Evolutionary conservation across 2,329 filamentous ascomycete species (phyloP).

Genomic region (Exophiala oligosperma): DNA sequence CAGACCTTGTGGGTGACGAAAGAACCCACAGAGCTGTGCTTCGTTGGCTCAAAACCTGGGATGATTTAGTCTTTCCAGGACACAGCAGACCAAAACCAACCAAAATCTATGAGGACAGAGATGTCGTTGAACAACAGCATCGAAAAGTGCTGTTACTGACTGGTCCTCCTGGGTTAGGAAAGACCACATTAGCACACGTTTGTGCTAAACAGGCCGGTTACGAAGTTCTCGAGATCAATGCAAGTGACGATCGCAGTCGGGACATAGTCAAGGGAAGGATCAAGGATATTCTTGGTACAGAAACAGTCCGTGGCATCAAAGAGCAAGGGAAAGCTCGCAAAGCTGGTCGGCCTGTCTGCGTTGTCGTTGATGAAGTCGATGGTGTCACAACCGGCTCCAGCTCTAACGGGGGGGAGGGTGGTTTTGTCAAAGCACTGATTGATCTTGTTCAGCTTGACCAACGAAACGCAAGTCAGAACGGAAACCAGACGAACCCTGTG

Average conservation of each 20-base stretch:
- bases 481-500: conserved; percentile 6
- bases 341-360: conserved; percentile 81
- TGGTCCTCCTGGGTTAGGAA: conserved; percentile 88
- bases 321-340: conserved; percentile 60
- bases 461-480: conserved; percentile 61
- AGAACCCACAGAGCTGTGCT: conserved; percentile 87
- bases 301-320: conserved; percentile 75
- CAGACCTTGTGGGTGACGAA: conserved; percentile 92
- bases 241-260: conserved; percentile 88
- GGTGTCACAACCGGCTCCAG: conserved; percentile 83
- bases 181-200: conserved; percentile 94
- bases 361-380: conserved; percentile 95
- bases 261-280: conserved; percentile 91
- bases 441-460: conserved; percentile 86
- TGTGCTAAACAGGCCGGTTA: conserved; percentile 95
- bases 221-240: conserved; percentile 95
- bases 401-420: conserved; percentile 75
- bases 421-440: conserved; percentile 92
- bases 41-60: conserved; percentile 93
- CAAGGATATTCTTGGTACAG: conserved; percentile 86
- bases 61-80: conserved; percentile 85
- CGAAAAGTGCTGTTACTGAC: conserved; percentile 87
- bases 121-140: conserved; percentile 72
- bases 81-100: conserved; percentile 55
- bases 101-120: conserved; percentile 42